A percentile compares a stretch with the other conserved stretches of the same genome.
phyloP scores from a whole-genome alignment of 495 filamentous ascomycete genomes.

The Glutinoglossum americanum region DNA sequence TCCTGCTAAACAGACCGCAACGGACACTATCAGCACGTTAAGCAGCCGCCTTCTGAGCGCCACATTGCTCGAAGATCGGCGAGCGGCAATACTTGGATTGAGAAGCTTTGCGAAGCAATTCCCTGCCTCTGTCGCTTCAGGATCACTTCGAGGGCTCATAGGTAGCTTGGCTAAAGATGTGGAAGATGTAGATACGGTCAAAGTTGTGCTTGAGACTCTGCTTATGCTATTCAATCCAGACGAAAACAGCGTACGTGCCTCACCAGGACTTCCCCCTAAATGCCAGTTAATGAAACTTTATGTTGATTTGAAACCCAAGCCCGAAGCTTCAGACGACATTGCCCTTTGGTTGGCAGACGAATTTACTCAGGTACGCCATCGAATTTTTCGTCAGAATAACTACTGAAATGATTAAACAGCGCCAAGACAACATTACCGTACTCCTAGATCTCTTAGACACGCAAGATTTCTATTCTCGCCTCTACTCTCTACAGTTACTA shows the following conservation, averaged over 20 bases:
- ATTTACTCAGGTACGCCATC: conserved; percentile 60
- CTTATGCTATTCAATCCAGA: conserved; percentile 75
- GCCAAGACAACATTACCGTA: conserved; percentile 91
- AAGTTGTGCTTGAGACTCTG: conserved; percentile 82
- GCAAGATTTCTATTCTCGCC: conserved; percentile 75
- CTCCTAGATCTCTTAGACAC: conserved; percentile 76
- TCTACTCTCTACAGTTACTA: conserved; percentile 83
- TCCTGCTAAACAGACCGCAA: conserved; percentile 87
- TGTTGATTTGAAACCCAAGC: conserved; percentile 21
- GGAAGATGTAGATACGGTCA: conserved; percentile 91
- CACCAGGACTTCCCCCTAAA: background rate
- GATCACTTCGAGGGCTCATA: conserved; percentile 69
- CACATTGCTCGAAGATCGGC: conserved; percentile 80
- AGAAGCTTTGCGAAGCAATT: conserved; percentile 91
- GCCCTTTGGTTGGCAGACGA: conserved; percentile 93
- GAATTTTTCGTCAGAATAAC: background rate
- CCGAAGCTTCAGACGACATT: conserved; percentile 93
- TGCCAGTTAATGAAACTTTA: background rate
- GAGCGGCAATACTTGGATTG: conserved; percentile 77
- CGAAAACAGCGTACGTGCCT: conserved; percentile 37
- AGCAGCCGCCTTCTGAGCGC: conserved; percentile 69
- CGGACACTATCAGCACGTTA: conserved; percentile 75
- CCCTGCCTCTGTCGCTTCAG: conserved; percentile 89
- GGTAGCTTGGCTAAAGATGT: conserved; percentile 64
- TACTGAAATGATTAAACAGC: conserved; percentile 31